Percentiles rank a stretch among this genome's conserved stretches.
Evolutionary conservation across 805 yeast genomes (phyloP).

Genomic region (Saturnispora bothae): DNA sequence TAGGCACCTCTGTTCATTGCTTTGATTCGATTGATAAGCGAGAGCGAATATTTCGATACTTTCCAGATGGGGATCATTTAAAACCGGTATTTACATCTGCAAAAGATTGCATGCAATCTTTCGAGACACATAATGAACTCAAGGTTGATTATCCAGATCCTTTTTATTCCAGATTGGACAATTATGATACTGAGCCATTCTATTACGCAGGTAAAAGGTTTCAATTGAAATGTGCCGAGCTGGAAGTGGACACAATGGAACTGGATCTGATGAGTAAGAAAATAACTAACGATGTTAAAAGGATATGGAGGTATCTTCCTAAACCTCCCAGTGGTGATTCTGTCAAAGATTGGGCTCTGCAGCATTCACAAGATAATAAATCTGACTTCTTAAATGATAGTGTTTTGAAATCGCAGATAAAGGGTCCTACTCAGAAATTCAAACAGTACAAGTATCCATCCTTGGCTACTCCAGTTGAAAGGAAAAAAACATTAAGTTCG

Average conservation of each 20-base stretch:
- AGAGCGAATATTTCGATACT: background rate
- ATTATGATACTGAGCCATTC: slow-evolving; percentile 44
- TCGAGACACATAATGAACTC: slow-evolving; percentile 37
- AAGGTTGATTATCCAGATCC: slow-evolving; percentile 53
- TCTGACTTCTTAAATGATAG: slow-evolving; percentile 5
- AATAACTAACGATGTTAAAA: background rate
- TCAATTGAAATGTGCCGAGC: slow-evolving; percentile 30
- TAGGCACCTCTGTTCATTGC: background rate
- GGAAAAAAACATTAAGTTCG: slow-evolving; percentile 30
- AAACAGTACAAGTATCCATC: slow-evolving; percentile 32
- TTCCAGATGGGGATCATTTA: slow-evolving; percentile 2
- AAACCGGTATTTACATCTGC: background rate
- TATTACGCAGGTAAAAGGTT: slow-evolving; percentile 60
- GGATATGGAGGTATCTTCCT: slow-evolving; percentile 11
- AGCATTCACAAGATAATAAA: background rate
- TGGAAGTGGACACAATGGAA: slow-evolving; percentile 18
- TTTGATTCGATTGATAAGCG: background rate
- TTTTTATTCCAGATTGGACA: slow-evolving; percentile 42
- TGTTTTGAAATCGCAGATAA: slow-evolving; percentile 39
- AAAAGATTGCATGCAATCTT: slow-evolving; percentile 17
- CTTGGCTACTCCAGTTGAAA: slow-evolving; percentile 19
- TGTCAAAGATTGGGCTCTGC: slow-evolving; percentile 28
- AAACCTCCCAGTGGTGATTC: slow-evolving; percentile 38
- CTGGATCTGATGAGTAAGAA: background rate
- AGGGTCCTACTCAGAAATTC: slow-evolving; percentile 32